These are phyloP conservation scores for Strombidium stylifer DNA, from an alignment of 73 alveolate genomes.

Conservation along the genomic window DNA sequence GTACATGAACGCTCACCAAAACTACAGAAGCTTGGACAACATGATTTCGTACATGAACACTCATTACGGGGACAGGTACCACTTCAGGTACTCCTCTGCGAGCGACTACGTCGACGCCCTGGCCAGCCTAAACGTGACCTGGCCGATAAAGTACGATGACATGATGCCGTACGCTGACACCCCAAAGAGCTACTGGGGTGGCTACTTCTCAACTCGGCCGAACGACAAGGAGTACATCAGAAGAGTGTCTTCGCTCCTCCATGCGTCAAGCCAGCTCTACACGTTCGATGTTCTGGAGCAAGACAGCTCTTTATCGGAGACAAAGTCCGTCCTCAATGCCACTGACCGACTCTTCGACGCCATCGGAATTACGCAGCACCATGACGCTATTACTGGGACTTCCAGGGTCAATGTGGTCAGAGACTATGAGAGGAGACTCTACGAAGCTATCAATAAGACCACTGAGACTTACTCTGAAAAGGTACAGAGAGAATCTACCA, in stretches of 20 bases:
- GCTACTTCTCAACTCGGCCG: conserved; percentile 86
- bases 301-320: not conserved
- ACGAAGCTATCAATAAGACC: conserved; percentile 7
- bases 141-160: conserved; percentile 83
- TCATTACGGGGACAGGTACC: conserved; percentile 48
- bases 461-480: not conserved
- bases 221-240: conserved; percentile 78
- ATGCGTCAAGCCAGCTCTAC: conserved; percentile 25
- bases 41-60: conserved; percentile 63
- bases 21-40: conserved; percentile 62
- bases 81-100: conserved; percentile 94
- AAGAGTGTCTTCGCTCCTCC: conserved; percentile 45
- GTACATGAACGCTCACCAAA: conserved; percentile 50
- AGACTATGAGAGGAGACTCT: conserved; percentile 69
- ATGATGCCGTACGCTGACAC: conserved; percentile 91
- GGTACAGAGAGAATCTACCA: not conserved
- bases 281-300: not conserved
- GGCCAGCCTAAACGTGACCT: conserved; percentile 51
- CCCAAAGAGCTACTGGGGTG: conserved; percentile 10
- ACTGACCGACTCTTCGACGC: not conserved
- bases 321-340: not conserved
- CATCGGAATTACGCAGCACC: conserved; percentile 55
- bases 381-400: conserved; percentile 86
- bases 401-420: conserved; percentile 52
- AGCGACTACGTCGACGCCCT: conserved; percentile 79